These are phyloP conservation scores for Creolimax fragrantissima DNA, from an alignment of 78 protist genomes.

Conservation along the genomic window DNA sequence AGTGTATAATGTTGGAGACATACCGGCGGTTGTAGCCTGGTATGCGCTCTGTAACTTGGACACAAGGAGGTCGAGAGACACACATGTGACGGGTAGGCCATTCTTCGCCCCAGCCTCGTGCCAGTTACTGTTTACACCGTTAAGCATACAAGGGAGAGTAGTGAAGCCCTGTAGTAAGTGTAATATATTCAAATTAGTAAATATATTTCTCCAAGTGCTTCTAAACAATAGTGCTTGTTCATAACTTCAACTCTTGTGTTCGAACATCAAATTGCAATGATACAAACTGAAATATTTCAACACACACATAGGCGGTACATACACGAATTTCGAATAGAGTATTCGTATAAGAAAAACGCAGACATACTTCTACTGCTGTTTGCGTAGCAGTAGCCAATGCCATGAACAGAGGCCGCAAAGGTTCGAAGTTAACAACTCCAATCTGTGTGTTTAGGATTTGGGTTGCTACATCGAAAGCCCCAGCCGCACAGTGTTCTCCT, in stretches of 20 bases:
- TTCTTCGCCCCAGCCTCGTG: background rate
- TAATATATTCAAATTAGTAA: too few species aligned
- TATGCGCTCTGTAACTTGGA: constrained; percentile 47
- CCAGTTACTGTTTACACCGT: constrained; percentile 29
- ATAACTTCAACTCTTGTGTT: too few species aligned
- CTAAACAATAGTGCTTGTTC: too few species aligned
- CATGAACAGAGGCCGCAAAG: constrained; percentile 61
- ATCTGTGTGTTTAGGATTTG: constrained; percentile 49
- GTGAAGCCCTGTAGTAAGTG: background rate
- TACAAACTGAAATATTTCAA: too few species aligned
- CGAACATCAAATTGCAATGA: too few species aligned
- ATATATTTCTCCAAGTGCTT: too few species aligned
- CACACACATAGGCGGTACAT: too few species aligned
- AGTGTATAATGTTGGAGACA: too few species aligned
- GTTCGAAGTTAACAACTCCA: constrained; percentile 79
- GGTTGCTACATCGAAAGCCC: constrained; percentile 79
- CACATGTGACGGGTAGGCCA: background rate
- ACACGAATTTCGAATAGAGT: too few species aligned
- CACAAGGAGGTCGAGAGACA: constrained; percentile 2
- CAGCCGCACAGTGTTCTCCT: constrained; percentile 84
- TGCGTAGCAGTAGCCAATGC: constrained; percentile 11
- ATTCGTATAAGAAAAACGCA: too few species aligned
- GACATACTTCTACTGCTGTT: background rate
- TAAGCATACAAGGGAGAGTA: background rate
- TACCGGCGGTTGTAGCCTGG: constrained; percentile 60